phyloP scores from a whole-genome alignment of 2,329 filamentous ascomycete species.

The Stenocarpella maydis region DNA sequence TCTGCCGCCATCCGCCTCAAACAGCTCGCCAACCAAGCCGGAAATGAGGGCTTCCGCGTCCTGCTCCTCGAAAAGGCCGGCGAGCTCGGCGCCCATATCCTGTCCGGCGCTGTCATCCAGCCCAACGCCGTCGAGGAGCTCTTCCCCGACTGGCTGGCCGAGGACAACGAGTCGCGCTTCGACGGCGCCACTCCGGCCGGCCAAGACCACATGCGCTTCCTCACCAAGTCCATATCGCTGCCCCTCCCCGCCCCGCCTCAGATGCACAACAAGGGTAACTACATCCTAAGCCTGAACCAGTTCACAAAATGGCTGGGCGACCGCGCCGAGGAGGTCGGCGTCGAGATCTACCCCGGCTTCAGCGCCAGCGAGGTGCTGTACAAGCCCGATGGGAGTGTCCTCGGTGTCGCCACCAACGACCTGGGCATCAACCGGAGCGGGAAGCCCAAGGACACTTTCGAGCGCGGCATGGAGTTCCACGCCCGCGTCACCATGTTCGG shows the following conservation, averaged over 20 bases:
- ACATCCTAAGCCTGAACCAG: constrained; percentile 95
- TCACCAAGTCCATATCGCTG: constrained; percentile 81
- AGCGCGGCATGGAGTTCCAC: constrained; percentile 98
- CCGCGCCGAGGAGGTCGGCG: constrained; percentile 93
- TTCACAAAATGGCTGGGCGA: constrained; percentile 96
- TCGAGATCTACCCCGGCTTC: constrained; percentile 96
- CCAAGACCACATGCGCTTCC: constrained; percentile 89
- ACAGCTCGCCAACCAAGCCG: constrained; percentile 91
- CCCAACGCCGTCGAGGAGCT: constrained; percentile 88
- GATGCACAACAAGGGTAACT: constrained; percentile 98
- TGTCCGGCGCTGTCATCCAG: constrained; percentile 95
- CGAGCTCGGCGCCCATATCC: constrained; percentile 92
- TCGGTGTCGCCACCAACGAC: constrained; percentile 95
- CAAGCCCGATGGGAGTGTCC: constrained; percentile 83
- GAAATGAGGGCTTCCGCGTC: constrained; percentile 95
- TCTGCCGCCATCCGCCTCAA: constrained; percentile 94
- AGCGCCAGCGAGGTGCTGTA: constrained; percentile 94
- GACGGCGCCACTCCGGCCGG: constrained; percentile 85
- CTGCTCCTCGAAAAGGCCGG: constrained; percentile 93
- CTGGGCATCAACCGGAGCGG: constrained; percentile 84
- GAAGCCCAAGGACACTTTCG: constrained; percentile 87
- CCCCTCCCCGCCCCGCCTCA: constrained; percentile 90
- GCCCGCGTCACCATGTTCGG: constrained; percentile 89
- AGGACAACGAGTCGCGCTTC: constrained; percentile 88
- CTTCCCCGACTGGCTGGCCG: constrained; percentile 90